Percentiles rank a stretch among this genome's conserved stretches.
These are phyloP conservation scores for Sugiyamaella mastotermitis DNA, from an alignment of 805 yeast genomes.

Conservation along the genomic window DNA sequence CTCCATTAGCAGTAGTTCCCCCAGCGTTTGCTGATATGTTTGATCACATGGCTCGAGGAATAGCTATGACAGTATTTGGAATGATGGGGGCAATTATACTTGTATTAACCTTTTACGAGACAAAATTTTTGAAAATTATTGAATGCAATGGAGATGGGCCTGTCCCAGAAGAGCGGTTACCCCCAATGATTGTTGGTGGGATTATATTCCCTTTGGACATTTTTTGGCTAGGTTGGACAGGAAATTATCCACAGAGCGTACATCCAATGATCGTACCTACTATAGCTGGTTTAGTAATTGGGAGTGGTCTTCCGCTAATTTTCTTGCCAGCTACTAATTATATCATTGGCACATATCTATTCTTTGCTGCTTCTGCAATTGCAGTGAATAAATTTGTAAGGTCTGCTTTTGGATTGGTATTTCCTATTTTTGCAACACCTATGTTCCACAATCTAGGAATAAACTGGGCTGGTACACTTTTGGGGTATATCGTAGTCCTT, in stretches of 20 bases:
- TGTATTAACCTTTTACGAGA: slow-evolving; percentile 51
- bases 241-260: too few relatives aligned
- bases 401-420: slow-evolving; percentile 59
- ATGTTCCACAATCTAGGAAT: slow-evolving; percentile 65
- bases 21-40: slow-evolving; percentile 83
- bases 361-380: slow-evolving; percentile 71
- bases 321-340: slow-evolving; percentile 67
- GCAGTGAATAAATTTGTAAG: slow-evolving; percentile 70
- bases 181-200: slow-evolving; percentile 68
- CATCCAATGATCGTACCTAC: slow-evolving; percentile 77
- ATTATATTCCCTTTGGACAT: slow-evolving; percentile 69
- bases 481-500: slow-evolving; percentile 53
- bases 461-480: slow-evolving; percentile 72
- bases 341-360: slow-evolving; percentile 61
- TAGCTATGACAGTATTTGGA: slow-evolving; percentile 63
- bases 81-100: slow-evolving; percentile 42
- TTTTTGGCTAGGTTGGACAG: slow-evolving; percentile 85
- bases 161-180: slow-evolving; percentile 74
- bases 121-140: slow-evolving; percentile 42
- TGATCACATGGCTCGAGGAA: slow-evolving; percentile 60
- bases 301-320: slow-evolving; percentile 61
- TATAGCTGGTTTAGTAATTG: slow-evolving; percentile 55
- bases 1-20: slow-evolving; percentile 80
- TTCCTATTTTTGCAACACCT: slow-evolving; percentile 63
- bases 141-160: slow-evolving; percentile 47